Percentiles rank a stretch among this genome's conserved stretches.
Evolutionary conservation across 2,329 filamentous ascomycete species (phyloP).

Genomic region (Graphiopsis chlorocephala): DNA sequence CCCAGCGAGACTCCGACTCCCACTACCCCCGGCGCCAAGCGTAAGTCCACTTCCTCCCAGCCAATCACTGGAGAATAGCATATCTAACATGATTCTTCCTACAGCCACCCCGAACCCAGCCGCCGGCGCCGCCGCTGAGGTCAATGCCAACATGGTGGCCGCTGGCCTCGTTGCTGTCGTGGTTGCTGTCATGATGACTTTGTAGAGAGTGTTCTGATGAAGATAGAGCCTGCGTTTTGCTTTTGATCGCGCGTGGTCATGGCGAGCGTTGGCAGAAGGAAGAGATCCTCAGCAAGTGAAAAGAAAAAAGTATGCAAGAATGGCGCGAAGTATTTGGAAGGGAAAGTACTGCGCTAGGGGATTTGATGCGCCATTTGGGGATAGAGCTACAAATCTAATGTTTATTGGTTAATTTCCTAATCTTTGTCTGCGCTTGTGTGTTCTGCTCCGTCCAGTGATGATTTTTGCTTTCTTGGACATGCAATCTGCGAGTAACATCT

Average conservation of each 20-base stretch:
- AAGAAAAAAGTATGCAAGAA: not conserved
- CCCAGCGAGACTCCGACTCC: not conserved
- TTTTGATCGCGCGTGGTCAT: not conserved
- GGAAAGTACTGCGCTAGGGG: not conserved
- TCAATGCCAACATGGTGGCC: not conserved
- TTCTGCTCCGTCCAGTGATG: no score
- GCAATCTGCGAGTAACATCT: not conserved
- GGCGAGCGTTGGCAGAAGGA: not conserved
- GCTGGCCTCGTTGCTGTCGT: not conserved
- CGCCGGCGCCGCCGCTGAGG: not conserved
- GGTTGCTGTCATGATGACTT: not conserved
- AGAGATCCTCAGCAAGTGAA: not conserved
- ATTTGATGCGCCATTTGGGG: not conserved
- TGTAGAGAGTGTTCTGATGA: not conserved
- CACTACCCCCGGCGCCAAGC: not conserved
- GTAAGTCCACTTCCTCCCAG: not conserved
- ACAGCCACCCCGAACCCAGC: not conserved
- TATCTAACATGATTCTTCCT: not conserved
- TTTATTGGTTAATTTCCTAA: not conserved
- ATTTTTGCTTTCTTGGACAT: no score
- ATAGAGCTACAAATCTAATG: not conserved
- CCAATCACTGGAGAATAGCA: not conserved
- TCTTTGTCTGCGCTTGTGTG: no score
- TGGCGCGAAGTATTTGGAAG: not conserved
- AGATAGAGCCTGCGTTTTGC: not conserved